A percentile compares a stretch with the other conserved stretches of the same genome.
These are phyloP conservation scores for Cyclaneusma minus DNA, from an alignment of 2,329 filamentous ascomycete genomes.

Conservation along the genomic window DNA sequence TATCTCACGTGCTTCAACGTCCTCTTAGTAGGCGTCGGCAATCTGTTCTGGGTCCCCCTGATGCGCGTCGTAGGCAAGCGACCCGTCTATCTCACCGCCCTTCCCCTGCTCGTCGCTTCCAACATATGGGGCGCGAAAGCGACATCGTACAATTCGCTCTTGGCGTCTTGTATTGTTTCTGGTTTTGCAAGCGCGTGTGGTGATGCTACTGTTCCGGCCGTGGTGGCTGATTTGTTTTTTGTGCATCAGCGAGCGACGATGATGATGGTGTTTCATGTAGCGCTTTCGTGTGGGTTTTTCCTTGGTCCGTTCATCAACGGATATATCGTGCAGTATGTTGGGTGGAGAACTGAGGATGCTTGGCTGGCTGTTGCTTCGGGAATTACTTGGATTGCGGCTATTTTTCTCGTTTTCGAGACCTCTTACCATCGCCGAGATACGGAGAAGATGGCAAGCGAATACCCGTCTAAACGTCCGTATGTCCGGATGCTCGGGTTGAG, in stretches of 20 bases:
- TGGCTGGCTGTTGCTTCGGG: conserved; percentile 15
- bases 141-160: conserved; percentile 12
- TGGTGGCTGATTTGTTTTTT: conserved; percentile 21
- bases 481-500: conserved; percentile 2
- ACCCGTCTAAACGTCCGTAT: conserved; percentile 3
- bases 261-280: conserved; percentile 23
- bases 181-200: conserved; percentile 17
- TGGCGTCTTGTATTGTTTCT: conserved; percentile 15
- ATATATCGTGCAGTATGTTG: conserved; percentile 11
- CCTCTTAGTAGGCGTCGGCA: conserved; percentile 16
- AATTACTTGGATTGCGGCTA: conserved; percentile 10
- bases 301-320: conserved; percentile 21
- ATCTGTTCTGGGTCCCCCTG: conserved; percentile 18
- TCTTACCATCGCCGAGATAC: conserved; percentile 5
- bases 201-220: conserved; percentile 20
- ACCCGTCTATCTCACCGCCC: conserved; percentile 21
- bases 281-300: conserved; percentile 20
- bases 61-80: conserved; percentile 20
- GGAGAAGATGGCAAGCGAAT: conserved; percentile 1
- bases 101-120: conserved; percentile 17
- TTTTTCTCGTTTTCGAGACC: conserved; percentile 15
- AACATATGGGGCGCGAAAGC: conserved; percentile 21
- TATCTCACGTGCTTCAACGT: conserved; percentile 15
- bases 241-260: conserved; percentile 19
- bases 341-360: conserved; percentile 14